phyloP scores from a whole-genome alignment of 129 eudicot species.

The Helianthus tuberosus region DNA sequence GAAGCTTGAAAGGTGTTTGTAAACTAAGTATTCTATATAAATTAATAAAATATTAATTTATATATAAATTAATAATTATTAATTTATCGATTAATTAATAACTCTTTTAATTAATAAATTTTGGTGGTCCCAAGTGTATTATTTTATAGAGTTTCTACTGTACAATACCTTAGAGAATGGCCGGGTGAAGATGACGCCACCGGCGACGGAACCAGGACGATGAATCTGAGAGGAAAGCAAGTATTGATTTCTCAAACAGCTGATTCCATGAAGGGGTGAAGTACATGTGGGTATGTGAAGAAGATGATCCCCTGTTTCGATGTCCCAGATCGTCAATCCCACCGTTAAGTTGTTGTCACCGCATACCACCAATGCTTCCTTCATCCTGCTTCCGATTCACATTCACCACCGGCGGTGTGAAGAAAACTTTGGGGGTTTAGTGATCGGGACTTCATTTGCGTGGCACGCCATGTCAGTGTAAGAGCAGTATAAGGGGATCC shows the following conservation, averaged over 20 bases:
- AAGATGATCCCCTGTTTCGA: slow-evolving; percentile 43
- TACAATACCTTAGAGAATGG: slow-evolving; percentile 44
- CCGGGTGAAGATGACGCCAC: slow-evolving; percentile 55
- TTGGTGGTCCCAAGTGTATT: no score
- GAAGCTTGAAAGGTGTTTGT: not conserved
- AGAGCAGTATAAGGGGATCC: no score
- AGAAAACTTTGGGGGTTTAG: no score
- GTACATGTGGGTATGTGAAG: slow-evolving; percentile 54
- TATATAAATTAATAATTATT: no score
- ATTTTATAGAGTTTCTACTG: no score
- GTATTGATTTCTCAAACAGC: slow-evolving; percentile 40
- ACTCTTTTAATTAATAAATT: no score
- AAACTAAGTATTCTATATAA: no score
- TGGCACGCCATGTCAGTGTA: no score
- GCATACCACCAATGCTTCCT: slow-evolving; percentile 53
- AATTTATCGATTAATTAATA: no score
- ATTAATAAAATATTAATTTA: no score
- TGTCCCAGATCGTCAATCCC: slow-evolving; percentile 52
- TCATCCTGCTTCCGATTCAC: slow-evolving; percentile 18
- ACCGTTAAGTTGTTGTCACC: slow-evolving; percentile 49
- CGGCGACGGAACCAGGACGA: slow-evolving; percentile 47
- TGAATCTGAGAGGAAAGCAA: slow-evolving; percentile 54
- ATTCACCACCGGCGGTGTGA: no score
- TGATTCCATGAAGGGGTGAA: slow-evolving; percentile 40
- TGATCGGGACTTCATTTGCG: no score